phyloP scores from a whole-genome alignment of 208 protist species.

The Sergeia podlipaevii region DNA sequence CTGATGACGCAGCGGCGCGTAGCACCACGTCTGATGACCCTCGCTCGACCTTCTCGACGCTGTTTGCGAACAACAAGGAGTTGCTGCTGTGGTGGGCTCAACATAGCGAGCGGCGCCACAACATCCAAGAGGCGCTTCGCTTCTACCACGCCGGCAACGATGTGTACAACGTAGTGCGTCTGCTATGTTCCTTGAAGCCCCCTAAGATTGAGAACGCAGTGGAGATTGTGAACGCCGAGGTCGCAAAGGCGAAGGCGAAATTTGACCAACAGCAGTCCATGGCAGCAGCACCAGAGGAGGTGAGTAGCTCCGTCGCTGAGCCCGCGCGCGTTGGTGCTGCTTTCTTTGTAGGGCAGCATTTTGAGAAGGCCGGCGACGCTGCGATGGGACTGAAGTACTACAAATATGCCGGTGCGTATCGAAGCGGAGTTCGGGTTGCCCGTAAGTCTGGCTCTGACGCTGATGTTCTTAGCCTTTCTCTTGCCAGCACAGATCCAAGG shows the following conservation, averaged over 20 bases:
- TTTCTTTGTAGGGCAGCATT: conserved; percentile 92
- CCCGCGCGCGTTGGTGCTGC: conserved; percentile 80
- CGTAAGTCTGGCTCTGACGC: conserved; percentile 58
- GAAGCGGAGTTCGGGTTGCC: conserved; percentile 88
- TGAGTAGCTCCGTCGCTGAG: conserved; percentile 16
- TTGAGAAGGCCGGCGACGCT: conserved; percentile 70
- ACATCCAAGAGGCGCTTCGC: conserved; percentile 84
- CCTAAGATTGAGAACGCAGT: conserved; percentile 83
- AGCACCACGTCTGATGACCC: conserved; percentile 18
- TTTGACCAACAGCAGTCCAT: conserved; percentile 48
- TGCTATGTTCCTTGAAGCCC: conserved; percentile 77
- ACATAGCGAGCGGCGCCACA: conserved; percentile 86
- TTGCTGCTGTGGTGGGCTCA: conserved; percentile 92
- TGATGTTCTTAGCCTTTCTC: conserved; percentile 72
- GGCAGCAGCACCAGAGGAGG: conserved; percentile 11
- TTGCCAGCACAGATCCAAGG: conserved; percentile 63
- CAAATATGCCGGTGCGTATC: conserved; percentile 76
- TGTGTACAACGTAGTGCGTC: conserved; percentile 86
- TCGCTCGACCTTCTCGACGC: conserved; percentile 36
- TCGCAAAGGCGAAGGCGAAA: conserved; percentile 47
- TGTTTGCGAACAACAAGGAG: conserved; percentile 74
- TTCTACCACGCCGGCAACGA: conserved; percentile 92
- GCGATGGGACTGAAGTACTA: conserved; percentile 90
- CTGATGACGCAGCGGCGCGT: conserved; percentile 5
- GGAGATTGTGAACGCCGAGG: conserved; percentile 74